phyloP scores from a whole-genome alignment of 305 asterid species.

The Fraxinus latifolia region DNA sequence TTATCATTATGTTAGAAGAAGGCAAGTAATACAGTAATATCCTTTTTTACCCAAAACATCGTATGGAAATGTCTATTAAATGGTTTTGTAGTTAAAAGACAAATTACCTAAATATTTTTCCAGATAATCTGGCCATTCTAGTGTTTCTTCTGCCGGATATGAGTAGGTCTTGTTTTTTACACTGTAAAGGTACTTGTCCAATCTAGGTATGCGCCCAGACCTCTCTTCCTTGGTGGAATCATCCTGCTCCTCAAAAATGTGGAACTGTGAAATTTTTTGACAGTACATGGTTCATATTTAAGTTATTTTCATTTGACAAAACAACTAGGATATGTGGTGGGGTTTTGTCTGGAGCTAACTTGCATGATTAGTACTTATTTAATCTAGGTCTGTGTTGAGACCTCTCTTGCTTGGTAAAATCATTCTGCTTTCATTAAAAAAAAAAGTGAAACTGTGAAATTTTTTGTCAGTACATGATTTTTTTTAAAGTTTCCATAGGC shows the following conservation, averaged over 20 bases:
- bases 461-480: not conserved
- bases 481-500: not conserved
- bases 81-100: not conserved
- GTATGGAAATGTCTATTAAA: not conserved
- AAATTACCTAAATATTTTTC: not conserved
- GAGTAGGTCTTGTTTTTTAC: not conserved
- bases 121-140: not conserved
- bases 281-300: not conserved
- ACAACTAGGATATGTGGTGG: not conserved
- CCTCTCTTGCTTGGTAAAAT: not conserved
- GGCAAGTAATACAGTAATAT: not conserved
- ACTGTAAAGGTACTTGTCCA: not conserved
- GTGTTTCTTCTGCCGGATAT: not conserved
- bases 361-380: not conserved
- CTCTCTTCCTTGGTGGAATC: not conserved
- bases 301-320: not conserved
- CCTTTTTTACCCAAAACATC: not conserved
- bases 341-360: not conserved
- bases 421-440: not conserved
- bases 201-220: not conserved
- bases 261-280: not conserved
- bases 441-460: not conserved
- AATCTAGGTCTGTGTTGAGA: not conserved
- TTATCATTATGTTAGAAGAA: not conserved
- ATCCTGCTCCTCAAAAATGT: not conserved